A percentile compares a stretch with the other conserved stretches of the same genome.
Evolutionary conservation across 2,329 filamentous ascomycete genomes (phyloP).

Genomic region (Fusarium sarcochroum): DNA sequence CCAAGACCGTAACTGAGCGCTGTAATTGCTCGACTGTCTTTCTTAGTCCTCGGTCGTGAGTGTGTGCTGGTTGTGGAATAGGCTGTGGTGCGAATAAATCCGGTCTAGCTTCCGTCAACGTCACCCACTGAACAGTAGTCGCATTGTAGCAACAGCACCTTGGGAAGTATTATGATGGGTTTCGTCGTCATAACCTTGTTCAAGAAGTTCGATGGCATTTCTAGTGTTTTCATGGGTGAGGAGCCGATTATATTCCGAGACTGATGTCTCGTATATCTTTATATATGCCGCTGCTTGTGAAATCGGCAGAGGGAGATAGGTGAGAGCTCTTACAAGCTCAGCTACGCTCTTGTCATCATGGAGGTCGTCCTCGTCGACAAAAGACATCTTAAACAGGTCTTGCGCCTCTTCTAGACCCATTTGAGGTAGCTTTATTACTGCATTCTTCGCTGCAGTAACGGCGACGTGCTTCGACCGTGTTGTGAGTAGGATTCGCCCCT

Average conservation of each 20-base stretch:
- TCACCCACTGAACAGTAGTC: no score
- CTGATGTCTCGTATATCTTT: slow-evolving; percentile 47
- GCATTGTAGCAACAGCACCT: slow-evolving; percentile 52
- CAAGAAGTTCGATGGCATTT: slow-evolving; percentile 27
- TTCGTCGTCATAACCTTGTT: slow-evolving; percentile 52
- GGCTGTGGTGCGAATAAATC: no score
- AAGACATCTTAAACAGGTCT: background rate
- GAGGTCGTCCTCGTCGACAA: no score
- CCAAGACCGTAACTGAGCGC: background rate
- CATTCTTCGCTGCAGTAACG: slow-evolving; percentile 13
- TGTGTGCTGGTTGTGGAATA: no score
- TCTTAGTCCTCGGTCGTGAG: no score
- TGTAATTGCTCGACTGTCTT: no score
- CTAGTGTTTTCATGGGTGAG: slow-evolving; percentile 50
- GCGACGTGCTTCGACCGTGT: slow-evolving; percentile 41
- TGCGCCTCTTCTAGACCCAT: slow-evolving; percentile 2
- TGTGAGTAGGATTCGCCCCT: slow-evolving; percentile 54
- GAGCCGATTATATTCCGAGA: slow-evolving; percentile 53
- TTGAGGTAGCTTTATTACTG: background rate
- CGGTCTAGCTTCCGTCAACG: no score
- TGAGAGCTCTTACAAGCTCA: slow-evolving; percentile 44
- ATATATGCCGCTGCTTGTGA: slow-evolving; percentile 59
- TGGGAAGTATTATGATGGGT: slow-evolving; percentile 52
- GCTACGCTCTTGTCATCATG: background rate
- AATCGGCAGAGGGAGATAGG: slow-evolving; percentile 57